These are phyloP conservation scores for Agaricus subrufescens DNA, from an alignment of 768 basidiomycete species.

Conservation along the genomic window DNA sequence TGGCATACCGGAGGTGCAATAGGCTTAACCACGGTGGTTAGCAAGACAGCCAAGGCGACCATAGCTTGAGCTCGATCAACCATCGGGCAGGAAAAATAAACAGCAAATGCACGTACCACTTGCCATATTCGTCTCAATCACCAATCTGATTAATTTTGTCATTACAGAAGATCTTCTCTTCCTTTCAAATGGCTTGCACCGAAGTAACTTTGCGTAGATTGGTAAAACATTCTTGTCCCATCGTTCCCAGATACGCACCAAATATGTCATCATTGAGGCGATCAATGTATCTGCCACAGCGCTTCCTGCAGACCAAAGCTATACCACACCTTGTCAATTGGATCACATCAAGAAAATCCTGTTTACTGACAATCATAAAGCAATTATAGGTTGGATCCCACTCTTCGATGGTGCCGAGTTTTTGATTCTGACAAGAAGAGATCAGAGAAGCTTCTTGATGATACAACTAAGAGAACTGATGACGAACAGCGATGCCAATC, in stretches of 20 bases:
- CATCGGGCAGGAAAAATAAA: too few relatives aligned
- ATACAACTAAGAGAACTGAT: too few relatives aligned
- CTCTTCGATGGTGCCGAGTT: conserved; percentile 1
- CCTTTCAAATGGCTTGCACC: background rate
- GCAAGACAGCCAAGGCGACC: conserved; percentile 1
- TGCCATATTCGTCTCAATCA: conserved; percentile 6
- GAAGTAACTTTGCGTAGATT: background rate
- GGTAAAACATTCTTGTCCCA: background rate
- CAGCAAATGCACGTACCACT: background rate
- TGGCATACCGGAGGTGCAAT: conserved; percentile 6
- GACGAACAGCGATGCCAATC: conserved; percentile 8
- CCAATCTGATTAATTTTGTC: conserved; percentile 1
- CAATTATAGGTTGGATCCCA: background rate
- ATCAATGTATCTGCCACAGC: conserved; percentile 6
- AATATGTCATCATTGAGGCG: conserved; percentile 2
- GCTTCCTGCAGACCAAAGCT: conserved; percentile 5
- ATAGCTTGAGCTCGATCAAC: background rate
- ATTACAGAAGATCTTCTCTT: background rate
- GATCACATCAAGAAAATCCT: too few relatives aligned
- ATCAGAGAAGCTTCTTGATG: background rate
- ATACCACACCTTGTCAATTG: background rate
- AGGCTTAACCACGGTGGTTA: conserved; percentile 3
- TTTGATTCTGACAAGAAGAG: background rate
- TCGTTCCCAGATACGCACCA: background rate
- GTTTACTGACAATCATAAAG: conserved; percentile 5